Evolutionary conservation across 805 yeast species (phyloP), one percentile per base, ranked within the genome.

Genomic region (Jamesozyma piceae): DNA sequence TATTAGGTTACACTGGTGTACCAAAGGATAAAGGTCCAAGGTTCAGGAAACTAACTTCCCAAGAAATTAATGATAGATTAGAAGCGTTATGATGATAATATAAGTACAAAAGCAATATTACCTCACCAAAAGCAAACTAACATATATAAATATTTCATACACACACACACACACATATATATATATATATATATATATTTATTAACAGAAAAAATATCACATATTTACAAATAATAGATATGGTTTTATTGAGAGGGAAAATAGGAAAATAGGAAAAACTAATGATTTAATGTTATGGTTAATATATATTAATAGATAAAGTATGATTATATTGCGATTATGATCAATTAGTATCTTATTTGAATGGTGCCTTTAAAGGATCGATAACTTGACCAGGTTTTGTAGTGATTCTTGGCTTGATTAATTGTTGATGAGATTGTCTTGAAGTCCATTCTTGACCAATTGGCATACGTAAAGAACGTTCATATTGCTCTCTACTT

Each of bases 391-490:
- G 73, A 55, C 97, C 96, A 49, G 85, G 85, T 63, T 87, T 89
- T 38, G 85, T 81, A 47, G 85, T 72, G 33, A 92, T 80, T 55
- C 84, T 74, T 34, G 98, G 97, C 78, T 84, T 88, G 39, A 92
- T 86, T 52, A 86, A 68, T 58, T 78, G 78, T 68, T 88, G 95
- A 68, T 84, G 92, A 3, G 95, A 78, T 42, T 78, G 82, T 58
- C 86, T 78, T 5, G 95, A 77, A 8, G 90, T 80, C 97, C 97
- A 92, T 65, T 92, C 95, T 63, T 85, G 94, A 21, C 97, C 97
- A 47, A 92, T 69, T n/a, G 97, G 97, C 87, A 87, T 82, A 58
- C 95, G 76, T 56, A 92, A 69, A 4, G 95, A 79, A 58, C 95
- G 77, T 64, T 92, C 98, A 63, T 92, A 92, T 65, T 92, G 97